Evolutionary conservation across 2,329 filamentous ascomycete genomes (phyloP), one percentile per base, ranked within the genome.

Genomic region (Falciphora oryzae): DNA sequence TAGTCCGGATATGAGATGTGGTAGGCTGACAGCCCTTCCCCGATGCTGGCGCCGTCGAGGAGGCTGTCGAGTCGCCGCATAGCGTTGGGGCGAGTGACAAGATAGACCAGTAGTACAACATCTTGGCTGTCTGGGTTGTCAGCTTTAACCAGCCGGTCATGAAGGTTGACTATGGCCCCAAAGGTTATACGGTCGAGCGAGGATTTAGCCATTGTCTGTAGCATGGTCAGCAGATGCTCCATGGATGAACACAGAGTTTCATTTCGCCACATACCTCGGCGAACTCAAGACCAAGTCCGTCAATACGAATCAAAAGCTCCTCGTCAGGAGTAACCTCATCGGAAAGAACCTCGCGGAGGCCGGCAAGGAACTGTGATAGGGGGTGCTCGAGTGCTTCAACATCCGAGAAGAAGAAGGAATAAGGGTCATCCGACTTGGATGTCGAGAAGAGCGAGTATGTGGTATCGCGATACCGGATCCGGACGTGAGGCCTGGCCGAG

Each of bases 281-380:
- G 71, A 84, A 83, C 70, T 84, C 81, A 38, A 85, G 74, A 11
- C 80, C 81, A 57, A 85, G 76, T 65, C 83, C 79, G 32, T 84
- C 80, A 60, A 84, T 73, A 65, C 82, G 80, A 57, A 84, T 76
- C n/a, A 80, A 75, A 57, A 85, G 72, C 65, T 84, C 81, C 63
- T 85, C 82, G 25, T 78, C 75, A 4, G 73, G 65, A 6, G 73
- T 71, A 3, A 84, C 71, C 63, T 84, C 83, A 56, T 78, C 75
- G 25, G 73, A 71, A 18, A 85, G 75, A 67, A 83, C 80, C 8
- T 73, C 71, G 35, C 82, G 80, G 35, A 85, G 73, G 6, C 75
- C 76, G 25, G 74, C 71, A 62, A 85, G 69, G 14, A 85, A 73
- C 10, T 75, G 73, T 25, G 79, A 78, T 62, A 85, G 76, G 2